Conservation (phyloP, 176 grass and related monocot genomes). For the Cenchrus fungigraminus region DNA sequence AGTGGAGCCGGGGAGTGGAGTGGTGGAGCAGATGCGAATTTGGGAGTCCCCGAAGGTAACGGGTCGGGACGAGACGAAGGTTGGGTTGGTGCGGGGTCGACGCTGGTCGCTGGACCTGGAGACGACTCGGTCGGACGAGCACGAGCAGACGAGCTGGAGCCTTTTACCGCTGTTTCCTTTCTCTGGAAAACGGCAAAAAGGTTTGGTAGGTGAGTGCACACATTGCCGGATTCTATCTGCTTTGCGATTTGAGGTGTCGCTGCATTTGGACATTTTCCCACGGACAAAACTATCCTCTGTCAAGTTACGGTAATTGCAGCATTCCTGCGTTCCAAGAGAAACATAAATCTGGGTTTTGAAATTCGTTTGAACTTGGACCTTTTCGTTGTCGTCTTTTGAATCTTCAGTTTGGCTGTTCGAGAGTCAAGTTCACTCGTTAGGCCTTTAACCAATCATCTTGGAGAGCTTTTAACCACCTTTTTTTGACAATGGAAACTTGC, state of each 20-base stretch:
- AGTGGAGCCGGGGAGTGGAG: neutral
- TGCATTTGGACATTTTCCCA: neutral
- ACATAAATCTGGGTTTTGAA: neutral
- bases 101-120: neutral
- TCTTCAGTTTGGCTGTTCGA: neutral
- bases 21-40: slow-evolving; percentile 34
- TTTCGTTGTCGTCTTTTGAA: neutral
- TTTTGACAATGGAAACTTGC: slow-evolving; percentile 5
- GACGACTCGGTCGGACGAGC: slow-evolving; percentile 13
- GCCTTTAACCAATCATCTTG: neutral
- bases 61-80: neutral
- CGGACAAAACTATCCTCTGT: neutral
- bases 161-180: neutral
- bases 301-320: neutral
- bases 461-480: neutral
- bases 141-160: neutral
- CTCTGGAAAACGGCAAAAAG: slow-evolving; percentile 29
- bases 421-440: neutral
- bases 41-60: slow-evolving; percentile 16
- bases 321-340: neutral
- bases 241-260: neutral
- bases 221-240: neutral
- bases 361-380: neutral
- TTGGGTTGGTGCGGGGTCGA: slow-evolving; percentile 8
- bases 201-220: neutral